Conservation (phyloP, 768 basidiomycete genomes). For the Lactifluus hygrophoroides region DNA sequence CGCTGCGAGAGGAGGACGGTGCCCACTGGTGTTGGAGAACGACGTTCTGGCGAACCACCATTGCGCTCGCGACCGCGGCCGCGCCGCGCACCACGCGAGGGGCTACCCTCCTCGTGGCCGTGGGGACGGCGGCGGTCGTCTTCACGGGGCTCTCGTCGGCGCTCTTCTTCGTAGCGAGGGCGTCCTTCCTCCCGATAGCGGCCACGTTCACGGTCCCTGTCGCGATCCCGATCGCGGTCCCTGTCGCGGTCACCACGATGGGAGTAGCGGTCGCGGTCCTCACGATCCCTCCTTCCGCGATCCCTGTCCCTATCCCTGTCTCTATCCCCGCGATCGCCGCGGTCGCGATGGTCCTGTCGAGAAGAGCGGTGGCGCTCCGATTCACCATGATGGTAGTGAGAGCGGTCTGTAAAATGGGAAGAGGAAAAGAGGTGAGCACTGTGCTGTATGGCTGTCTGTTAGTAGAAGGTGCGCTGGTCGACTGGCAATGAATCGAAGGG, state of each 20-base stretch:
- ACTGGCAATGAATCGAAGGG: conserved; percentile 16
- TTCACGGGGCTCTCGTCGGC: conserved; percentile 29
- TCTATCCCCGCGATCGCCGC: conserved; percentile 29
- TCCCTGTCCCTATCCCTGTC: conserved; percentile 28
- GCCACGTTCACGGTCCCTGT: conserved; percentile 41
- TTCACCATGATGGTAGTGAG: conserved; percentile 22
- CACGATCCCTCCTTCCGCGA: conserved; percentile 22
- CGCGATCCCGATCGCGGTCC: conserved; percentile 37
- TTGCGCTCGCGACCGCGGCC: conserved; percentile 45
- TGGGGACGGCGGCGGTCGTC: conserved; percentile 29
- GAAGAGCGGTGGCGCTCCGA: conserved; percentile 23
- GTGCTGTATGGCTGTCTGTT: conserved; percentile 13
- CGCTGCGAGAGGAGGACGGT: conserved; percentile 75
- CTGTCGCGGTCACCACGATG: conserved; percentile 27
- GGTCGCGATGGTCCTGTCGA: conserved; percentile 25
- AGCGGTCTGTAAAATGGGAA: conserved; percentile 19
- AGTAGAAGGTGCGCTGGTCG: conserved; percentile 14
- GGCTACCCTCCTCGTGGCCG: conserved; percentile 30
- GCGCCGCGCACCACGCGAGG: conserved; percentile 32
- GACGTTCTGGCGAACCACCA: conserved; percentile 63
- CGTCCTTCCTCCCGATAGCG: conserved; percentile 28
- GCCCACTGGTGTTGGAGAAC: conserved; percentile 88
- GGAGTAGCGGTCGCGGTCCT: conserved; percentile 24
- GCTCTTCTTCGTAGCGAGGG: conserved; percentile 34
- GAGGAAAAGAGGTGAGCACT: conserved; percentile 17